Conservation (phyloP, 441 rosid species). For the Cnidoscolus chayamansa region DNA sequence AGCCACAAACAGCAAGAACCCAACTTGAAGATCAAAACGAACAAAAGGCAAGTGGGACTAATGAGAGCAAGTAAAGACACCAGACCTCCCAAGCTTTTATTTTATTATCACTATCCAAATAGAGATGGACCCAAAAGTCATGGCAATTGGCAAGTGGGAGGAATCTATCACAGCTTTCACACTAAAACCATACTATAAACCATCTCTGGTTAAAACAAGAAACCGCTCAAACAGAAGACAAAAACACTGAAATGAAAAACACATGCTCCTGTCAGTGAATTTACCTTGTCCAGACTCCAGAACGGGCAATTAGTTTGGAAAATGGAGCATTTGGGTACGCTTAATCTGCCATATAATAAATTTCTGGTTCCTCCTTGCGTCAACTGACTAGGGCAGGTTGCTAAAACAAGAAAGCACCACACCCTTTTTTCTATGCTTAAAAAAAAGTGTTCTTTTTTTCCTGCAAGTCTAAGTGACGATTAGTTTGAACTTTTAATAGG, state of each 20-base stretch:
- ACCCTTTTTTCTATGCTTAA: too few relatives aligned
- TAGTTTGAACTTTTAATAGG: too few relatives aligned
- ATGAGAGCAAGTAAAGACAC: slow-evolving; percentile 14
- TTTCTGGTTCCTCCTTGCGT: neutral
- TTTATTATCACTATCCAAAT: slow-evolving; percentile 20
- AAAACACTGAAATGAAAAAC: slow-evolving; percentile 5
- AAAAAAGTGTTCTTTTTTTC: too few relatives aligned
- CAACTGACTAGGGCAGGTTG: neutral
- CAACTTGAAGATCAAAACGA: slow-evolving; percentile 22
- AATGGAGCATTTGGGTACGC: neutral
- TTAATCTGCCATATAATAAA: neutral
- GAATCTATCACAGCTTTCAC: slow-evolving; percentile 15
- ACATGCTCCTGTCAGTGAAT: slow-evolving; percentile 7
- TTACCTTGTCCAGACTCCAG: slow-evolving; percentile 7
- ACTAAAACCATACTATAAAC: neutral
- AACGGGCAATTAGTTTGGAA: neutral
- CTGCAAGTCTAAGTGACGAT: too few relatives aligned
- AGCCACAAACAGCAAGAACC: slow-evolving; percentile 22
- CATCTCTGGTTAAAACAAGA: neutral
- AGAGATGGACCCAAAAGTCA: slow-evolving; percentile 20
- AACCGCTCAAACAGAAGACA: neutral
- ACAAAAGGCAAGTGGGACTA: slow-evolving; percentile 25
- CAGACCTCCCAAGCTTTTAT: slow-evolving; percentile 9
- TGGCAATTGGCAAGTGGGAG: slow-evolving; percentile 24
- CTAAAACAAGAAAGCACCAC: too few relatives aligned